phyloP scores from a whole-genome alignment of 164 flowering plant genomes.

The Santalum album region DNA sequence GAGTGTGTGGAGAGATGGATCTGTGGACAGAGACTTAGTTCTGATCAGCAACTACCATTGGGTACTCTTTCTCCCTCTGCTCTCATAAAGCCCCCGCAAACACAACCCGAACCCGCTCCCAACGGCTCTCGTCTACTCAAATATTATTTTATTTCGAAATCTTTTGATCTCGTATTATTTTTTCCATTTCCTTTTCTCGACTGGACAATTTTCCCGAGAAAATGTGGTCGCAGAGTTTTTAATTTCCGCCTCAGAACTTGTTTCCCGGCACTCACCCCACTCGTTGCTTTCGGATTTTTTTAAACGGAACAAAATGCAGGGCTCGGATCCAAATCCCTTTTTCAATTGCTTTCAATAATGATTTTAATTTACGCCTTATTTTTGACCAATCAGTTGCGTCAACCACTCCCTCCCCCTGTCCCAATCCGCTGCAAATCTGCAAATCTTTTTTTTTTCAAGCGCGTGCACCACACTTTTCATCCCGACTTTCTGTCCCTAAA shows the following conservation, averaged over 20 bases:
- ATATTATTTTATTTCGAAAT: not conserved
- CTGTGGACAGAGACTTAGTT: slow-evolving; percentile 25
- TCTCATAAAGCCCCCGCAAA: slow-evolving; percentile 18
- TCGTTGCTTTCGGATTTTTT: not conserved
- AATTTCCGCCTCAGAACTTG: not conserved
- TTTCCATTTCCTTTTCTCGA: no score
- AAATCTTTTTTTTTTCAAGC: no score
- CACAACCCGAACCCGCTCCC: slow-evolving; percentile 7
- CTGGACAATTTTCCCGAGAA: not conserved
- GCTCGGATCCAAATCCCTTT: slow-evolving; percentile 21
- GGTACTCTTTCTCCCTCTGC: slow-evolving; percentile 2
- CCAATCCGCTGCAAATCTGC: no score
- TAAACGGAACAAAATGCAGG: not conserved
- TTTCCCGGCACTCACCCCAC: not conserved
- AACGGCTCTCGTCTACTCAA: slow-evolving; percentile 1
- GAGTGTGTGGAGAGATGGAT: slow-evolving; percentile 14
- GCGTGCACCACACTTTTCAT: no score
- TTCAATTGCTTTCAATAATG: not conserved
- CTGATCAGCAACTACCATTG: slow-evolving; percentile 17
- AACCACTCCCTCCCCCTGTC: no score
- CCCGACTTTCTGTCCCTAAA: no score
- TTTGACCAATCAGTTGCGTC: not conserved
- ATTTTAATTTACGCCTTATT: not conserved
- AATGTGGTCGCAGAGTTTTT: not conserved
- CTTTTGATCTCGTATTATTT: no score